Conservation (phyloP, 73 alveolate genomes). For the Loxodes magnus region DNA sequence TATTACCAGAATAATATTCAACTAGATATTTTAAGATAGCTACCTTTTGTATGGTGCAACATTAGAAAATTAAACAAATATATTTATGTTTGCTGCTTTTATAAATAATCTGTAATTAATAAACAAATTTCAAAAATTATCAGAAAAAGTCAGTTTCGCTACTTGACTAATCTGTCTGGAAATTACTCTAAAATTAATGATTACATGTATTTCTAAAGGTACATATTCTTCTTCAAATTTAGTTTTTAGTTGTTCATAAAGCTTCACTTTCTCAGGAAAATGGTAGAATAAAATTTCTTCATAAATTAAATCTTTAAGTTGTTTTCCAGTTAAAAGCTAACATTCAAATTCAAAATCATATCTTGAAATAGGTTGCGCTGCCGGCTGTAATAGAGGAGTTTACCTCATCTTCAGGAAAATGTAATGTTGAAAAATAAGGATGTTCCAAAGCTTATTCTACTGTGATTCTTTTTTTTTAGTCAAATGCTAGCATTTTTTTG, state of each 20-base stretch:
- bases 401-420: constrained; percentile 39
- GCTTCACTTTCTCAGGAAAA: neutral
- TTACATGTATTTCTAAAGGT: no score
- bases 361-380: constrained; percentile 18
- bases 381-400: no score
- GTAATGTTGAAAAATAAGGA: constrained; percentile 59
- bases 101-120: no score
- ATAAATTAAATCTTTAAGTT: constrained; percentile 20
- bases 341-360: constrained; percentile 40
- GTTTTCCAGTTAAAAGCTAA: constrained; percentile 22
- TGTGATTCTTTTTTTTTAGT: constrained; percentile 70
- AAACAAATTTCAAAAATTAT: no score
- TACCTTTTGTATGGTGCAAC: no score
- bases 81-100: no score
- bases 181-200: no score
- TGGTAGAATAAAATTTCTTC: neutral
- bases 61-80: no score
- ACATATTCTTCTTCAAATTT: neutral
- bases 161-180: no score
- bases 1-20: no score
- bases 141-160: no score
- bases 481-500: constrained; percentile 28
- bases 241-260: neutral
- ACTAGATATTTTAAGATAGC: no score
- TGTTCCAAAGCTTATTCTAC: constrained; percentile 79